Conservation (phyloP, 768 basidiomycete species). For the Boletus rubroflammeus region DNA sequence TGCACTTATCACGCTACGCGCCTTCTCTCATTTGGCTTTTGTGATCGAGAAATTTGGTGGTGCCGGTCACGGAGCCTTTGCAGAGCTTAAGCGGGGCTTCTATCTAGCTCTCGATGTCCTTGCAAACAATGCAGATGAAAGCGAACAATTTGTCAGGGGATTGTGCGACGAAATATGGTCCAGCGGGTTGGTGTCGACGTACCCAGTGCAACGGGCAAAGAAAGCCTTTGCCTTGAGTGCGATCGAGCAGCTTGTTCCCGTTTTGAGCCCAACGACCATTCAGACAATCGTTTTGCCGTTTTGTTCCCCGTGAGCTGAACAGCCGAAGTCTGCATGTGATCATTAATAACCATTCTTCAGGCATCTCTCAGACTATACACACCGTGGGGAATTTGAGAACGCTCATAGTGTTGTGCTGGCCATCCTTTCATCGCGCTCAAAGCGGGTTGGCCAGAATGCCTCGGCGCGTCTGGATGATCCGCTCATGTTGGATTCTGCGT, state of each 20-base stretch:
- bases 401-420: conserved; percentile 82
- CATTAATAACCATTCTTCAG: conserved; percentile 33
- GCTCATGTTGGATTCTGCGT: conserved; percentile 28
- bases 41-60: conserved; percentile 81
- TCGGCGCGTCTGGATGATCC: conserved; percentile 7
- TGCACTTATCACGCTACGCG: conserved; percentile 51
- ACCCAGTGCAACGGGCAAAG: conserved; percentile 33
- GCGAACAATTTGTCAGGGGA: conserved; percentile 37
- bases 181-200: conserved; percentile 20
- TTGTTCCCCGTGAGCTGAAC: conserved; percentile 57
- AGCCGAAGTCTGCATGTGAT: not conserved
- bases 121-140: conserved; percentile 36
- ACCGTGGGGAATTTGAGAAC: conserved; percentile 81
- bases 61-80: conserved; percentile 50
- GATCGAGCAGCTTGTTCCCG: conserved; percentile 73
- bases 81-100: conserved; percentile 70
- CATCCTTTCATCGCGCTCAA: conserved; percentile 61
- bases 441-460: conserved; percentile 25
- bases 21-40: conserved; percentile 67
- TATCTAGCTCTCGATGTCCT: conserved; percentile 78
- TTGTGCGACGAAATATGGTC: conserved; percentile 33
- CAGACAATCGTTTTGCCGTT: conserved; percentile 54
- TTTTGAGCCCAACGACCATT: conserved; percentile 51
- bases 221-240: conserved; percentile 66
- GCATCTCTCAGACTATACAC: conserved; percentile 50